Evolutionary conservation across 2,329 filamentous ascomycete genomes (phyloP), one percentile per base, ranked within the genome.

Genomic region (Apiospora kogelbergensis): DNA sequence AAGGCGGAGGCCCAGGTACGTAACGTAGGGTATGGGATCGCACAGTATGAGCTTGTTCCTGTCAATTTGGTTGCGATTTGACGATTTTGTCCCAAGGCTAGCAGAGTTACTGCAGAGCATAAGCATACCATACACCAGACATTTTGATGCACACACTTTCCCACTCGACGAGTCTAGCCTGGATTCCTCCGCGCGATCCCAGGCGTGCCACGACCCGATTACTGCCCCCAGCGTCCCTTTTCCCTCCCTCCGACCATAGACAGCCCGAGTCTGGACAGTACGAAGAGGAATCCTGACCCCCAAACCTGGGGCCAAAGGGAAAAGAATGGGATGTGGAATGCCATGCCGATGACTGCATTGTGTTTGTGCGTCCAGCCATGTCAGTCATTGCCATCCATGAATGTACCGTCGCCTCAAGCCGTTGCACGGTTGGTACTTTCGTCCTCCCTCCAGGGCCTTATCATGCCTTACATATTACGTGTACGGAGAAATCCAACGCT

Each of bases 261-360:
- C 4, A 20, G 4, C 26, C 26, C 4, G 15, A 33, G 24, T 26
- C 46, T 53, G 13, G 20, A 37, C 17, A 60, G 30, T 65, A 42
- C 13, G 40, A 42, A 42, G 40, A 15, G 11, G 11, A 33, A 33
- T 15, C 13, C 11, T 42, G 40, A 42, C 40, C 40, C 40, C 63
- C 26, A n/a, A 40, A 44, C 9, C 10, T 11, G 42, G 63, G 63
- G 63, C 37, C 24, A 22, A 30, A 42, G 7, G 20, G 20, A 30
- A 26, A 65, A 44, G 24, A 42, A 65, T 42, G 63, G 63, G 37
- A 40, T 24, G 41, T 42, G 63, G 63, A 65, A 65, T 65, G 63
- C 63, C 37, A 65, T 65, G 63, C 63, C 63, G 63, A 65, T 65
- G 63, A 44, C 63, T 60, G 53, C 53, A 60, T 60, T 60, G 63